Base-by-base conservation (phyloP, 345 rosid genomes). In the Gossypium ekmanianum region DNA sequence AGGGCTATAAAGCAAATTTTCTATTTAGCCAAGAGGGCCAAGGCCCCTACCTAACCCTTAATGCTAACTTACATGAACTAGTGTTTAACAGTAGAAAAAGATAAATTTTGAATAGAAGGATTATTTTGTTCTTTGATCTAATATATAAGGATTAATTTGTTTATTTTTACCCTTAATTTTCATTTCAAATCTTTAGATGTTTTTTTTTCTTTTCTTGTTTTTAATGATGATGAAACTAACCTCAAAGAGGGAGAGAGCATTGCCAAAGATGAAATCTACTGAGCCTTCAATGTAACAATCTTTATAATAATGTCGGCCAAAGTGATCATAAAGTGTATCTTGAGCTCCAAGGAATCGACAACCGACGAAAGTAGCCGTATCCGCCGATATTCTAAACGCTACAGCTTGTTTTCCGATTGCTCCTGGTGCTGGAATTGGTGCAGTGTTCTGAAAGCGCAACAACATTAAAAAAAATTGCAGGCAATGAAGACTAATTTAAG, bases 221-320 rank as follows among this genome's bases (percentile, higher is more conserved):
- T 13, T 39, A 59, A 24, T 59, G 41, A 59, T 14, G 64, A 26
- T 59, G 41, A 59, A 59, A 59, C 17, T 4, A 65, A 91, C 98
- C 93, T 95, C 99, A 71, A 91, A 95, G 11, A 91, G 86, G 27
- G 99, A 95, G 34, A 95, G 88, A n/a, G 74, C 97, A 79, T 95
- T 95, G 24, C 99, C 99, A 70, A 93, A 95, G 73, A 95, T 90
- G 84, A 95, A 95, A 74, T 95, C 99, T 18, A 95, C 91, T 0
- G 99, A 93, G 26, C 99, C 98, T 73, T 95, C 94, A 69, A 95
- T 84, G 84, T 93, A 95, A 72, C 99, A 95, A 64, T 93, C 94
- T 71, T 95, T 95, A 88, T 91, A 95, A 75, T 95, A 95, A 79
- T 95, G 99, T 73, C 99, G 85, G 7, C 99, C 99, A 72, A 84